Evolutionary conservation across 164 flowering plant genomes (phyloP), one percentile per base, ranked within the genome.

Genomic region (Buxus sempervirens): DNA sequence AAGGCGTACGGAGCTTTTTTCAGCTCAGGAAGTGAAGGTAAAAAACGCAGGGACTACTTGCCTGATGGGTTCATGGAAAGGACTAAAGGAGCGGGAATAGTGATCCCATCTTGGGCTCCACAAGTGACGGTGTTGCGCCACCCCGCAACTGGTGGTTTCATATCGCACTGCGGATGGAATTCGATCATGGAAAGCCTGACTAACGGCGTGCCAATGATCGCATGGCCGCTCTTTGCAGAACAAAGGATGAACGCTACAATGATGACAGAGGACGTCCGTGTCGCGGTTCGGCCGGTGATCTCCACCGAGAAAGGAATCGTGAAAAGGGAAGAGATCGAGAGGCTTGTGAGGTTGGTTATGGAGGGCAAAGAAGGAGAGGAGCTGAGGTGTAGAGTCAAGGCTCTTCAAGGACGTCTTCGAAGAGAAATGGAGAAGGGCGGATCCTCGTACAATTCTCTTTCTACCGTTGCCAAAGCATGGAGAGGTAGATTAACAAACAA

Each of bases 91-190:
- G 53, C 63, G 9, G 88, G 91, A 0, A 14, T 81, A 20, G 77
- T 83, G 57, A 71, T 86, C 6, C 74, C 70, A 0, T 58, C 70
- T 6, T 85, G 88, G 90, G 85, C 79, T 1, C 81, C 83, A 9
- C 90, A 86, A 23, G 72, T 62, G 56, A 66, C 54, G 54, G 66
- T 86, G 8, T 77, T 88, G 2, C 10, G 71, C 36, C 92, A 88
- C 68, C 24, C 63, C 0, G 70, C 87, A 0, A 72, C 70, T 0
- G 84, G 83, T 0, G 88, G 77, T 15, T 85, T 86, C 42, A 10
- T 85, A 24, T 65, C 84, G 0, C 92, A 87, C 71, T 81, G 89
- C 23, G 91, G 88, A 13, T 83, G 87, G 87, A 87, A 87, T 64
- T 84, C 89, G 4, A 62, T 70, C 0, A 19, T 85, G 51, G 89